Evolutionary conservation across 176 grass and related monocot genomes (phyloP), one percentile per base, ranked within the genome.

Genomic region (Musa troglodytarum): DNA sequence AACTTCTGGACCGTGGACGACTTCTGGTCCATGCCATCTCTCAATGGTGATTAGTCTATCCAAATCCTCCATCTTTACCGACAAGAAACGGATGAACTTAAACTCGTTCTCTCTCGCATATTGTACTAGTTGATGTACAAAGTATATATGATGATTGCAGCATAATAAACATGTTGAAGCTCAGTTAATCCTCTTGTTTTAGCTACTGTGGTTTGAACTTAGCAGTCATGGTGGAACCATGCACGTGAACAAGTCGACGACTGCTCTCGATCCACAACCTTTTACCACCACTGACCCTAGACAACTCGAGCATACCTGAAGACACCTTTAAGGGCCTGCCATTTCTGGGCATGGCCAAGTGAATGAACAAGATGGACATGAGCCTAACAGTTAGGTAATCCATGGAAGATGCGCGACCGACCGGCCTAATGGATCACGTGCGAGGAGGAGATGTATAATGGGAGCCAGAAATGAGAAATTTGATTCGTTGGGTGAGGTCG

Each of bases 1-100:
- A 70, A 54, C 80, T 83, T 92, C 10, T 92, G 87, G 90, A 78
- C 24, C 10, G 77, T 69, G 3, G 85, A 89, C 9, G 85, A 70
- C 53, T 87, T 87, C 80, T 92, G 90, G 90, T 83, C 81, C 49
- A 80, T 77, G 1, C 77, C 68, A 3, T 59, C 66, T 15, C 53
- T 79, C 65, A 69, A 59, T 22, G 43, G 49, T 2, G 61, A 77
- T 19, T 77, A 52, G 23, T 13, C n/a, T 1, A 43, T 74, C 23
- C 14, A 16, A 16, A 28, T 9, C 14, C 34, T 43, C 34, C 34
- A 43, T 43, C 34, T 43, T 5, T 43, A 43, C 34, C 34, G 34
- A 43, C 0, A 43, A 43, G 4, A 43, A 24, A 43, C 72, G 9
- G 25, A 11, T 49, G 49, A 25, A 1, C 2, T 49, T 20, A 2